Conservation (phyloP, 2,329 filamentous ascomycete species). For the Trichophyton verrucosum region DNA sequence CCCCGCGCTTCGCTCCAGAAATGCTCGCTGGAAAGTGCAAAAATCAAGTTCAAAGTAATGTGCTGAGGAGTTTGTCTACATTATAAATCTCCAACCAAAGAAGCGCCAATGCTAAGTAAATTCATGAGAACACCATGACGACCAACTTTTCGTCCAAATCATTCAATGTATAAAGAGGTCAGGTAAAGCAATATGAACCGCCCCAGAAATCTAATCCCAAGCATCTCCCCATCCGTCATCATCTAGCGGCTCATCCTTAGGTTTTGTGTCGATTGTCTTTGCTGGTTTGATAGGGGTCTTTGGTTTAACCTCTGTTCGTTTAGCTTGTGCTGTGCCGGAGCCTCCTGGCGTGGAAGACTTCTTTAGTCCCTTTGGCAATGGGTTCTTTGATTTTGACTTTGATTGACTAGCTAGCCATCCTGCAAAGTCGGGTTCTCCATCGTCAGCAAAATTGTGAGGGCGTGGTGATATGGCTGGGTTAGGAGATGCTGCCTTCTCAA, state of each 20-base stretch:
- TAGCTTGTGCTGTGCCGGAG: constrained; percentile 24
- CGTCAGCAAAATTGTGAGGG: constrained; percentile 55
- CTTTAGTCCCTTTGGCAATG: constrained; percentile 68
- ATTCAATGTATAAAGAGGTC: neutral
- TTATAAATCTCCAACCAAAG: neutral
- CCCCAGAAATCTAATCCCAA: constrained; percentile 28
- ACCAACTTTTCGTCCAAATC: neutral
- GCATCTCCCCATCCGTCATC: constrained; percentile 40
- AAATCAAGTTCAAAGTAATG: too few relatives aligned
- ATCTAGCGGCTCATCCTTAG: constrained; percentile 30
- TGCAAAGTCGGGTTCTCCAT: constrained; percentile 86
- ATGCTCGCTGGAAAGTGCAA: too few relatives aligned
- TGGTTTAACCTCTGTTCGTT: constrained; percentile 27
- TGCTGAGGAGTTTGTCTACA: neutral
- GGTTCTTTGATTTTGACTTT: constrained; percentile 57
- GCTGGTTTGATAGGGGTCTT: constrained; percentile 36
- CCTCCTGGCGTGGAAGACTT: constrained; percentile 42
- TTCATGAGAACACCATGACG: neutral
- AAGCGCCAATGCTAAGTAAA: neutral
- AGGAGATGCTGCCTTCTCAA: constrained; percentile 26
- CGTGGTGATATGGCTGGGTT: constrained; percentile 18
- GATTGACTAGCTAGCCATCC: constrained; percentile 86
- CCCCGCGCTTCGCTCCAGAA: too few relatives aligned
- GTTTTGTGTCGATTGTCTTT: constrained; percentile 62
- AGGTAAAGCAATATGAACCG: neutral